Evolutionary conservation across 2,329 filamentous ascomycete genomes (phyloP), one percentile per base, ranked within the genome.

Genomic region (Eurotiales sp.): DNA sequence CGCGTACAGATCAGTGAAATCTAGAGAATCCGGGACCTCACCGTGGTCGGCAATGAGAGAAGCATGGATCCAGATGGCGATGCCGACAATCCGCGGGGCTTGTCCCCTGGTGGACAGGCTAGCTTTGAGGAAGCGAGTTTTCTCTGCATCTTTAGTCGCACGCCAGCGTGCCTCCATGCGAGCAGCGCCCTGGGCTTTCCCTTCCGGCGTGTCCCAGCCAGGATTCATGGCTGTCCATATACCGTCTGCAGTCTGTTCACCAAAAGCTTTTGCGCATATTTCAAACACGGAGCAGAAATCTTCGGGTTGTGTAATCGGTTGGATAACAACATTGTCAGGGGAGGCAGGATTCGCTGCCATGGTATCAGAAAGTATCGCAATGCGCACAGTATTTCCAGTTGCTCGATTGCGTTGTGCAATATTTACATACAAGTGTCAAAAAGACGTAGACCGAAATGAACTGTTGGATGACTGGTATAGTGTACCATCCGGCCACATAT

Each of bases 1-100:
- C 3, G 27, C 19, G 23, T 32, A 46, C 14, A 34, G 29, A 46
- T 46, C 14, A 8, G 15, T 12, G 4, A 34, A 21, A 7, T 32
- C 17, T 8, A 34, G 19, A 34, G 29, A 8, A 15, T 21, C 25
- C 2, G 41, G 41, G 15, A 21, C 43, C 23, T 46, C 73, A 11
- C 80, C 80, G 44, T 72, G 60, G 11, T 78, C 79, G 2, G 71
- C 66, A 0, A 81, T 71, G 6, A 68, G 62, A 0, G 80, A 82
- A 0, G 69, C 62, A 56, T 83, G 80, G 8, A 68, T 58, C 81
- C 81, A 84, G 50, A 82, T 75, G 2, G 80, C 78, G 23, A 78
- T 53, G 14, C 80, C 81, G 8, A 68, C 80, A n/a, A 81, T 67
- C 8, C 56, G 47, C 0, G 72, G 61, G 7, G 19, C 8, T 3